Evolutionary conservation across 2,329 filamentous ascomycete species (phyloP).

Genomic region (Colletotrichum coccodes): DNA sequence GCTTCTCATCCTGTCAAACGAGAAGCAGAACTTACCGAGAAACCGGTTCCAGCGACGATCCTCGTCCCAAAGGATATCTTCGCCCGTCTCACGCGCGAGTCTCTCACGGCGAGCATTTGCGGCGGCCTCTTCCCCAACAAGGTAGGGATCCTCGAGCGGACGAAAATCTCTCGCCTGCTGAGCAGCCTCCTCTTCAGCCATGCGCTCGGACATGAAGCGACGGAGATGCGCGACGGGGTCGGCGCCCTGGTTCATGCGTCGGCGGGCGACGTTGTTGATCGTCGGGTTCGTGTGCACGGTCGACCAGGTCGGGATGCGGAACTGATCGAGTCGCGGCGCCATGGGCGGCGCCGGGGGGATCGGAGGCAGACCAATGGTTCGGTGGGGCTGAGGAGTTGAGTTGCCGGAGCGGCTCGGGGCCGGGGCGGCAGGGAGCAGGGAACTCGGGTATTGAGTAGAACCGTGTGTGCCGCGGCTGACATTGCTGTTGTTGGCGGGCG

Average conservation of each 20-base stretch:
- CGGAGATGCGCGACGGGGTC: constrained; percentile 43
- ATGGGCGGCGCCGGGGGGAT: constrained; percentile 50
- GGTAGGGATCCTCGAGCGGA: constrained; percentile 73
- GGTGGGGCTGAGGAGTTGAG: constrained; percentile 39
- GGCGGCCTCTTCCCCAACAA: constrained; percentile 75
- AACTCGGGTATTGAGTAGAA: constrained; percentile 34
- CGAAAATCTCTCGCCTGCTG: constrained; percentile 39
- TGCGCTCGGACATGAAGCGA: constrained; percentile 46
- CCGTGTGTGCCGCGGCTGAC: constrained; percentile 28
- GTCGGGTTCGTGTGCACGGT: constrained; percentile 63
- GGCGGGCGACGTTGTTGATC: constrained; percentile 71
- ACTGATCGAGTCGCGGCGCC: constrained; percentile 56
- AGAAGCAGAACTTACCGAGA: constrained; percentile 55
- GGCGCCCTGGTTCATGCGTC: constrained; percentile 58
- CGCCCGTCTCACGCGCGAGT: constrained; percentile 64
- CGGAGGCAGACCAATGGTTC: constrained; percentile 60
- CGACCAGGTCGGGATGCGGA: constrained; percentile 70
- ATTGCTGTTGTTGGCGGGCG: constrained; percentile 40
- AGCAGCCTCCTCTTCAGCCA: constrained; percentile 47
- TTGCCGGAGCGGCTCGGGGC: constrained; percentile 39
- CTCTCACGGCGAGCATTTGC: constrained; percentile 65
- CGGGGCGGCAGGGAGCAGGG: constrained; percentile 28
- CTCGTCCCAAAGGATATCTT: constrained; percentile 65
- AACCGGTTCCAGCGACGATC: constrained; percentile 71
- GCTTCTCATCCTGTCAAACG: background rate